Conservation (phyloP, 208 protist species). For the Acanthamoeba healyi region DNA sequence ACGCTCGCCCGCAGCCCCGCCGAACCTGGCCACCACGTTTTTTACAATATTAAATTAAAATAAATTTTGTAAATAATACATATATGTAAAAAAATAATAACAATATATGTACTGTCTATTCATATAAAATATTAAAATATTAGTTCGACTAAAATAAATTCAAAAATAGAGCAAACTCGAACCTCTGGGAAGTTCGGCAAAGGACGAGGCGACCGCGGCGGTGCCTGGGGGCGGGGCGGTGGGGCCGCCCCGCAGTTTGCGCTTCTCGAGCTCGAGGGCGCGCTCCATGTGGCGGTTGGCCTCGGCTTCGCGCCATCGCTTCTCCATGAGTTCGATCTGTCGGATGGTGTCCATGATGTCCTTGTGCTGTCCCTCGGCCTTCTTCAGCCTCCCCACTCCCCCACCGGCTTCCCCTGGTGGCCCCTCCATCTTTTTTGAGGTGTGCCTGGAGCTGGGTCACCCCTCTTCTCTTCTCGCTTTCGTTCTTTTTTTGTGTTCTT, state of each 20-base stretch:
- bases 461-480: too few species aligned
- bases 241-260: not conserved
- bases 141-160: not conserved
- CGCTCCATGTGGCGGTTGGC: constrained; percentile 2
- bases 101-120: too few species aligned
- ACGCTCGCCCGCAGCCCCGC: too few species aligned
- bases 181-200: too few species aligned
- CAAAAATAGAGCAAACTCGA: not conserved
- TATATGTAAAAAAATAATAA: not conserved
- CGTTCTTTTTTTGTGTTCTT: too few species aligned
- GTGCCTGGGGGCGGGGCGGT: not conserved
- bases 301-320: constrained; percentile 40
- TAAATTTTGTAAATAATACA: not conserved
- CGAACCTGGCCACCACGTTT: not conserved
- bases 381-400: not conserved
- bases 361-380: constrained; percentile 38
- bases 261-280: constrained; percentile 4
- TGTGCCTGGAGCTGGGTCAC: too few species aligned
- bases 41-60: not conserved
- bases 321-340: constrained; percentile 57
- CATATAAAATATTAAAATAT: not conserved
- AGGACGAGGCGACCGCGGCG: not conserved
- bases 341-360: constrained; percentile 50
- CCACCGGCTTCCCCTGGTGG: not conserved
- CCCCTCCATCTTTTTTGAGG: not conserved